Percentiles rank a stretch among this genome's conserved stretches.
Conservation (phyloP, 441 rosid species). For the Gossypium aridum region DNA sequence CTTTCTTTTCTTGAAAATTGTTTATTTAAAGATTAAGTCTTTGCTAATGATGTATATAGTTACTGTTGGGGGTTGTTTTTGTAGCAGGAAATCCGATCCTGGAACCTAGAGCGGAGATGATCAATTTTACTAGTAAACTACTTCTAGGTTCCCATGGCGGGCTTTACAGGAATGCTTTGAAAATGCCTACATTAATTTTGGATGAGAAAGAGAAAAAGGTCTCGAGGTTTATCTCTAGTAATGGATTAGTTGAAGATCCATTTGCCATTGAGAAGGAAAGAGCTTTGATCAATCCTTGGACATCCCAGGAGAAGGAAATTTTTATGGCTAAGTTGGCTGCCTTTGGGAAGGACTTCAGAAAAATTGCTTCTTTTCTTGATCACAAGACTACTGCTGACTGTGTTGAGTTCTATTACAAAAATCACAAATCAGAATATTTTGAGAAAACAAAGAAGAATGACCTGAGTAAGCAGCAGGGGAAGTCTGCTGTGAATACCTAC, state of each 20-base stretch:
- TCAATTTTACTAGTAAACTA: constrained; percentile 70
- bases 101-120: constrained; percentile 42
- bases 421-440: constrained; percentile 91
- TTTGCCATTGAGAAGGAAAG: constrained; percentile 86
- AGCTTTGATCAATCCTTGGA: constrained; percentile 90
- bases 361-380: constrained; percentile 79
- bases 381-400: constrained; percentile 98
- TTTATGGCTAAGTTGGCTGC: constrained; percentile 72
- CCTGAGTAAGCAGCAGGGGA: constrained; percentile 46
- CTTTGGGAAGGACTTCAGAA: constrained; percentile 83
- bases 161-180: constrained; percentile 55
- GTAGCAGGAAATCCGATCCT: constrained; percentile 60
- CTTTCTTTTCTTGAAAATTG: constrained; percentile 31
- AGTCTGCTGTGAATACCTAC: constrained; percentile 56
- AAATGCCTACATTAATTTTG: constrained; percentile 85
- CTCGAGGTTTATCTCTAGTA: constrained; percentile 65
- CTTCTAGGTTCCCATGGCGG: constrained; percentile 43
- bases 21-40: not conserved
- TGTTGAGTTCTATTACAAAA: constrained; percentile 93
- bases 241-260: constrained; percentile 94
- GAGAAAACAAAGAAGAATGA: constrained; percentile 71
- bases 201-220: constrained; percentile 66
- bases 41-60: not conserved
- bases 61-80: constrained; percentile 1
- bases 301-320: constrained; percentile 65